phyloP scores from a whole-genome alignment of 1,284 basidiomycete genomes.

The Hymenochaete sp. region DNA sequence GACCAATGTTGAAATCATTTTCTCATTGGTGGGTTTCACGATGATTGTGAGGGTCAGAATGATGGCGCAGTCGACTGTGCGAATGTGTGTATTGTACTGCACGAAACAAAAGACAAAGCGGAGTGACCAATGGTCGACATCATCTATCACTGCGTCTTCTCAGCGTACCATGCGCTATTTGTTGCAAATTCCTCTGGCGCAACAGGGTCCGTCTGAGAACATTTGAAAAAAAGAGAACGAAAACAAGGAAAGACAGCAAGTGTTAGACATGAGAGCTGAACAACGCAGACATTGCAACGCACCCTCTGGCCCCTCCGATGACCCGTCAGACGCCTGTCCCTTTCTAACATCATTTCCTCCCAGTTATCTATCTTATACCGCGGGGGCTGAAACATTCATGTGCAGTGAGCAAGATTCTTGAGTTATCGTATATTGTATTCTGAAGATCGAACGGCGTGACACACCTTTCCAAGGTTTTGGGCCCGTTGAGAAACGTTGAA shows the following conservation, averaged over 20 bases:
- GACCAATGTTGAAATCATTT: neutral
- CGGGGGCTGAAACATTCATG: conserved; percentile 49
- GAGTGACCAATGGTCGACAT: too few relatives aligned
- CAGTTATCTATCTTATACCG: conserved; percentile 80
- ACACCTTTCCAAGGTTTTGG: conserved; percentile 84
- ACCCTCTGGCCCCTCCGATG: conserved; percentile 80
- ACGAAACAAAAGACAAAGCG: too few relatives aligned
- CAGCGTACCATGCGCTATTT: conserved; percentile 72
- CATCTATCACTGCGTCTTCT: conserved; percentile 32
- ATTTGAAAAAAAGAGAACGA: conserved; percentile 5
- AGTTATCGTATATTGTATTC: too few relatives aligned
- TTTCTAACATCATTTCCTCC: conserved; percentile 93
- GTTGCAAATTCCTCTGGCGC: conserved; percentile 72
- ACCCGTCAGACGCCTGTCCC: conserved; percentile 85
- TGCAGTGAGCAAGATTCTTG: neutral
- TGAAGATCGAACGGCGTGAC: conserved; percentile 6
- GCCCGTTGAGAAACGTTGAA: conserved; percentile 67
- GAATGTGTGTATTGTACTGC: neutral
- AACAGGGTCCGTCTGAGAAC: conserved; percentile 53
- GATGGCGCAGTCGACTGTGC: neutral
- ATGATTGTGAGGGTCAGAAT: neutral
- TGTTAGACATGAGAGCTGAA: neutral
- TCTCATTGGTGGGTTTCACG: neutral
- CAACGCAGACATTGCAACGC: too few relatives aligned
- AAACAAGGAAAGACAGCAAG: neutral